phyloP scores from a whole-genome alignment of 495 filamentous ascomycete species.

The Aspergillus steynii region DNA sequence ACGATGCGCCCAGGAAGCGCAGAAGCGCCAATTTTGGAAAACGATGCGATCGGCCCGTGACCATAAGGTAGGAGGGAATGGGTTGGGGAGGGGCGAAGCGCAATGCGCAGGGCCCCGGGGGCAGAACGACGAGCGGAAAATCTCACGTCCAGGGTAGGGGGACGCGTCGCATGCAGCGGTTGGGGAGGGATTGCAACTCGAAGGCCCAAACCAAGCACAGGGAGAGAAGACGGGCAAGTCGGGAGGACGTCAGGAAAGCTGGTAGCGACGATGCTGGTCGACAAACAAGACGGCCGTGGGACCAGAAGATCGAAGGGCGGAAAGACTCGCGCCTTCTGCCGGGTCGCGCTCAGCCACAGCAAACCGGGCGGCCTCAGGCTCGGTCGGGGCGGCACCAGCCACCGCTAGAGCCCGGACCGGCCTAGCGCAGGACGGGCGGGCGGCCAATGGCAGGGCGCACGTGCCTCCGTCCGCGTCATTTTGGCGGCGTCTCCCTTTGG shows the following conservation, averaged over 20 bases:
- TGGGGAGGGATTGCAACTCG: background rate
- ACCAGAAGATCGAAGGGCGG: constrained; percentile 13
- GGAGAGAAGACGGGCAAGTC: too few relatives aligned
- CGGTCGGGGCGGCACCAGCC: constrained; percentile 5
- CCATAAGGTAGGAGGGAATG: background rate
- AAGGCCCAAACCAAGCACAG: background rate
- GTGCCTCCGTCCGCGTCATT: constrained; percentile 16
- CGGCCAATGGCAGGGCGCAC: background rate
- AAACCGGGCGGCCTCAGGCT: background rate
- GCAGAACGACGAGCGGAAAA: background rate
- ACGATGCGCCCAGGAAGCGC: constrained; percentile 6
- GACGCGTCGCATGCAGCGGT: constrained; percentile 15
- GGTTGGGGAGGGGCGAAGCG: constrained; percentile 9
- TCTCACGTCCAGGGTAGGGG: background rate
- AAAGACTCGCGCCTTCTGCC: constrained; percentile 14
- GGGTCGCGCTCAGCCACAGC: constrained; percentile 3
- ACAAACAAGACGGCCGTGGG: constrained; percentile 1
- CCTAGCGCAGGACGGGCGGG: constrained; percentile 5
- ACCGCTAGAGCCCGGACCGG: constrained; percentile 12
- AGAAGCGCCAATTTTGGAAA: background rate
- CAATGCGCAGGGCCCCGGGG: constrained; percentile 14
- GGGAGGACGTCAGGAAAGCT: constrained; percentile 1
- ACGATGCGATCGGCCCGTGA: constrained; percentile 2
- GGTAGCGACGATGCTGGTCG: background rate
- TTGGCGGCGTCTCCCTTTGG: background rate